Evolutionary conservation across 768 basidiomycete genomes (phyloP), one percentile per base, ranked within the genome.

Genomic region (Calocybe gangraenosa): DNA sequence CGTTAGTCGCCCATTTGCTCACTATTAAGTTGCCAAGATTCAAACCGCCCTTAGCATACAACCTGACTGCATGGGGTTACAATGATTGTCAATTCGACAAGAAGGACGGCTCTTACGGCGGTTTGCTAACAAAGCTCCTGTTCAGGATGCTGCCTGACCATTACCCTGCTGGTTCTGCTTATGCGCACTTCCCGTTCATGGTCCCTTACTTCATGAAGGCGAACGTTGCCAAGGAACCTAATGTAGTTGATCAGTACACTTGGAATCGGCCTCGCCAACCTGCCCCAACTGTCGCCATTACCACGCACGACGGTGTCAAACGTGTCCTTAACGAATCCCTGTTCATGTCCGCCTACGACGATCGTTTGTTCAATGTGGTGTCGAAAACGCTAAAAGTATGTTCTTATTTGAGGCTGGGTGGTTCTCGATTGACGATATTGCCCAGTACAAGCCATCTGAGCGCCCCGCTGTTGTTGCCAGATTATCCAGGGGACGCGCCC

Each of bases 101-200:
- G 22, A 55, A 73, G 31, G 83, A 90, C 51, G 84, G 87, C 20
- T 85, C 87, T 0, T 83, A 74, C 48, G 89, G 88, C 14, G 88
- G 87, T 14, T 74, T 87, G 64, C 71, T 92, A 48, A 79, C 78
- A 13, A 84, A 79, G 55, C 66, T 92, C 20, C 73, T 92, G 42
- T 84, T 85, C 72, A 73, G 77, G 38, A 79, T 78, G 15, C 67
- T 92, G 22, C 88, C 88, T 0, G 65, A 80, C 17, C 70, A 84
- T 50, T 92, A 85, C 61, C 76, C 79, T 9, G 65, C 71, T 18
- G 72, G 76, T 13, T 84, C 81, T 9, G 72, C 73, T 2, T 87
- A 88, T 55, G 87, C 79, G 1, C 82, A 85, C 57, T 92, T 92
- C 75, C 89, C 91, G 8, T 85, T 93, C 74, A 57, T 85, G 56